These are phyloP conservation scores for Leucosporidium creatinivorum DNA, from an alignment of 768 basidiomycete genomes.

Conservation along the genomic window DNA sequence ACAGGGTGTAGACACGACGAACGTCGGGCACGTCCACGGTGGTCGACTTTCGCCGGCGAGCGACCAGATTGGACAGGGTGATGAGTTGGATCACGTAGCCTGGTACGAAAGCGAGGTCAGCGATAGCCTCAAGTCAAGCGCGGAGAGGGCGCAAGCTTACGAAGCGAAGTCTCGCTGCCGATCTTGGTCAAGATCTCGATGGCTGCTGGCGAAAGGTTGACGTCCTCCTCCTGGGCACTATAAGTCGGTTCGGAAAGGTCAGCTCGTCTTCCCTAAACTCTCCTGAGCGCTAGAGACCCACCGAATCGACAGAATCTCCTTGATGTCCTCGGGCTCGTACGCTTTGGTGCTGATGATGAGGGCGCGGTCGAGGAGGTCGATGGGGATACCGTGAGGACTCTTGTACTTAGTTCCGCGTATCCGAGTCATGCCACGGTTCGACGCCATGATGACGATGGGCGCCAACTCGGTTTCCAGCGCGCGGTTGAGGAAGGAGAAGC, in stretches of 20 bases:
- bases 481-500: constrained; percentile 60
- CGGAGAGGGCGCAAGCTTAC: constrained; percentile 2
- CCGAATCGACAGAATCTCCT: constrained; percentile 89
- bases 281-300: constrained; percentile 39
- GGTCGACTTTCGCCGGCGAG: constrained; percentile 71
- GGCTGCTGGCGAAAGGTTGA: constrained; percentile 66
- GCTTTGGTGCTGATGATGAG: constrained; percentile 89
- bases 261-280: neutral
- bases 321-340: constrained; percentile 73
- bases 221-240: constrained; percentile 93
- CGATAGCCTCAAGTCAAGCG: neutral
- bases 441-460: constrained; percentile 96
- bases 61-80: constrained; percentile 79
- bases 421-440: constrained; percentile 86
- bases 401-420: constrained; percentile 93
- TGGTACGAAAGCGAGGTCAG: neutral
- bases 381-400: constrained; percentile 88
- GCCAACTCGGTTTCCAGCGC: constrained; percentile 89
- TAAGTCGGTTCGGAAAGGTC: no score
- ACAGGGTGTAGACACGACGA: constrained; percentile 59
- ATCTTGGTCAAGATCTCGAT: constrained; percentile 75
- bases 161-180: constrained; percentile 79
- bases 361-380: constrained; percentile 88
- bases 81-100: constrained; percentile 90
- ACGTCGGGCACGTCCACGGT: constrained; percentile 80